phyloP scores from a whole-genome alignment of 164 flowering plant species.

The Paratinospora sagittata region DNA sequence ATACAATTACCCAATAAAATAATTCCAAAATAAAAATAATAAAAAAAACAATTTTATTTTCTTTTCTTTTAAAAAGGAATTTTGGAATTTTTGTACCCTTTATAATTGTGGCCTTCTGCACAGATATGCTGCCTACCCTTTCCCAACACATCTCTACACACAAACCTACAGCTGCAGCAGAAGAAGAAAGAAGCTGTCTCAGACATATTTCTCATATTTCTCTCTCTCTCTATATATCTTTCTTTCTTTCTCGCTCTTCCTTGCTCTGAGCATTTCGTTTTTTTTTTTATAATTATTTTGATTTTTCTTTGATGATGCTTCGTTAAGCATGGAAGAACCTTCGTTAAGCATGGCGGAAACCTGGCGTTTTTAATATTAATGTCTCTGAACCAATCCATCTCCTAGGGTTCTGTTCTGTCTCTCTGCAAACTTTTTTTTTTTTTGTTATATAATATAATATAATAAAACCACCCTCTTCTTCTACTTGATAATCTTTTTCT shows the following conservation, averaged over 20 bases:
- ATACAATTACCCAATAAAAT: not conserved
- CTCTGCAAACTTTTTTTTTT: not conserved
- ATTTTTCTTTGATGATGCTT: not conserved
- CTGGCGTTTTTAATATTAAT: not conserved
- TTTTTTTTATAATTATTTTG: too few relatives aligned
- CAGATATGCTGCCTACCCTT: slow-evolving; percentile 23
- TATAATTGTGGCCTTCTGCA: slow-evolving; percentile 20
- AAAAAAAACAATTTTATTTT: too few relatives aligned
- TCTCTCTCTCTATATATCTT: not conserved
- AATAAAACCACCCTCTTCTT: too few relatives aligned
- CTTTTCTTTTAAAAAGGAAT: not conserved
- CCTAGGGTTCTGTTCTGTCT: slow-evolving; percentile 11
- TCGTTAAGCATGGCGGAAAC: slow-evolving; percentile 7
- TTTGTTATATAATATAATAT: not conserved
- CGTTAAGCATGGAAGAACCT: slow-evolving; percentile 5
- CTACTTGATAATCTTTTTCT: too few relatives aligned
- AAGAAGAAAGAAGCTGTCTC: not conserved
- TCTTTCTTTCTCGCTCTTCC: not conserved
- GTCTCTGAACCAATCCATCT: not conserved
- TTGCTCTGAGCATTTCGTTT: not conserved
- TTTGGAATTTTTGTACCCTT: slow-evolving; percentile 11
- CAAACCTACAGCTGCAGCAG: slow-evolving; percentile 10
- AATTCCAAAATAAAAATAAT: not conserved
- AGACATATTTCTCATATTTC: slow-evolving; percentile 14
- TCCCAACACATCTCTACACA: slow-evolving; percentile 20